Evolutionary conservation across 139 green algal species (phyloP), one percentile per base, ranked within the genome.

Genomic region (Chlorella sp.): DNA sequence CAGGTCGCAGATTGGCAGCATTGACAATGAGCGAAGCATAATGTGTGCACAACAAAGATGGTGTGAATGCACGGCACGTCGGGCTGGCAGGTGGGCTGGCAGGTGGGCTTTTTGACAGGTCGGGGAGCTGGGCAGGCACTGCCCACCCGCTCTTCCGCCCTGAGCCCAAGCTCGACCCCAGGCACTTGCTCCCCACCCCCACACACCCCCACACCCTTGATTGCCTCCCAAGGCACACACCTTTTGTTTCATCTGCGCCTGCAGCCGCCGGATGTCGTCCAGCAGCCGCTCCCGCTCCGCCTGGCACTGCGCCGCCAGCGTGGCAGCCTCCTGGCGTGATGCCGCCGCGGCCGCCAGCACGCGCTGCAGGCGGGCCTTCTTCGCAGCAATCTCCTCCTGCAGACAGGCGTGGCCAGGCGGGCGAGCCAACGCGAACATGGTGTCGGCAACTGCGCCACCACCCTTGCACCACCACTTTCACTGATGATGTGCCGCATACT

Each of bases 241-340:
- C 87, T 90, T 86, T 32, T 85, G 87, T 78, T 81, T 73, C 42
- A 71, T 73, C 87, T 90, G 87, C 87, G 77, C 71, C 22, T 26
- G 48, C 34, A 90, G 79, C 22, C 69, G 48, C 2, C 78, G 60
- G 22, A 86, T 86, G 37, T 90, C 79, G 2, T 82, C 78, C 78
- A 90, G 87, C 87, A 90, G 87, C 61, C 79, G 78, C 78, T 90
- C 78, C 39, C 87, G 78, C 87, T 90, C 87, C 26, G 87, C 61
- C 79, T 90, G 87, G 78, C 26, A 86, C 61, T 90, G 60, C 2
- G 61, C 61, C 37, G 87, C 87, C 61, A 82, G 64, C 30, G 36
- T 21, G 12, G 34, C 39, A 16, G 61, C 28, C 78, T 86, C 61
- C 30, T 36, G 37, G 39, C 66, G 87, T 37, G 79, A 39, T 3